Evolutionary conservation across 2,329 filamentous ascomycete species (phyloP), one percentile per base, ranked within the genome.

Genomic region (Paecilomyces sp.): DNA sequence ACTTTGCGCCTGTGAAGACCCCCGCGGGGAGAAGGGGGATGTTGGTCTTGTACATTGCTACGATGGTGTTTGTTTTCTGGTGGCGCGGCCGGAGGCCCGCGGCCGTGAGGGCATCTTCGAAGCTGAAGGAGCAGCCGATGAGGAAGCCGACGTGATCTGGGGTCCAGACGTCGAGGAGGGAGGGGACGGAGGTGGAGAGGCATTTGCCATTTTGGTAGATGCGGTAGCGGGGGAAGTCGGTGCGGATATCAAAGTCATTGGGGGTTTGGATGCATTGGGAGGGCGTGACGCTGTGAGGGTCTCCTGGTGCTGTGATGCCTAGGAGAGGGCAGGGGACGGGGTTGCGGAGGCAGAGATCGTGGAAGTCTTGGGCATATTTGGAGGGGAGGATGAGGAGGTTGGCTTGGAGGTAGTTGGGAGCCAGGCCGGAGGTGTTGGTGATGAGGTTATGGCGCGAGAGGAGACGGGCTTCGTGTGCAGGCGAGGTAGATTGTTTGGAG

Each of bases 91-190:
- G 64, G 5, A 88, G 71, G 0, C 81, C 82, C 0, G 81, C 80
- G 0, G 67, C 70, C 0, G 71, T 66, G 24, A 88, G 77, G 2
- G 84, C 85, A 2, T 77, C 72, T 69, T 88, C 85, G 67, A 88
- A 88, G 64, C 80, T 84, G 75, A 82, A 88, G 0, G 81, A 85
- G 67, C 85, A 88, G 8, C 85, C 86, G 62, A 88, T 82, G 53
- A 88, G 69, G 66, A 86, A 88, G 0, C 79, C 85, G 25, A 85
- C 80, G 64, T 88, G 83, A 63, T 86, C 79, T 3, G 75, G 67
- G 0, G 78, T 80, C 86, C 85, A 88, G 50, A 83, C 70, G 1
- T 72, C 65, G 1, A 71, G 64, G 15, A 88, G 74, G 66, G 85
- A 77, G 1, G 66, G 56, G 33, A 73, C 73, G 0, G 71, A 67